Evolutionary conservation across 257 asterid genomes (phyloP), one percentile per base, ranked within the genome.

Genomic region (Cynanchum wilfordii): DNA sequence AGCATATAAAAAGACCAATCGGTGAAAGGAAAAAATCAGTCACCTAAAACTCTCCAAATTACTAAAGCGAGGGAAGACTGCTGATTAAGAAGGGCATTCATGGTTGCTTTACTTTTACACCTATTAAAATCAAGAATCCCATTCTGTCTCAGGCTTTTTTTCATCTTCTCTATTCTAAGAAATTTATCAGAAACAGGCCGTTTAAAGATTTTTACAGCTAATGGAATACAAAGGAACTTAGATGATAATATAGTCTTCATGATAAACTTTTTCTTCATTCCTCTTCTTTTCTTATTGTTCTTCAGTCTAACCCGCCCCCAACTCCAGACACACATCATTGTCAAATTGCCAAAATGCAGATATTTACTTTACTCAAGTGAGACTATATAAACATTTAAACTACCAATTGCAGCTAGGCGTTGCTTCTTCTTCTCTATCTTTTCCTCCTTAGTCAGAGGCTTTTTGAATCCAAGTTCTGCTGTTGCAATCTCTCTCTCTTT

Each of bases 331-430:
- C n/a, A 17, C 49, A 33, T 19, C 15, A 36, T 25, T 63, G 49
- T 63, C 62, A 60, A 29, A 27, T 25, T 72, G n/a, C 33, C 70
- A 9, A 77, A 25, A 1, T 17, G 45, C 49, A 15, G n/a, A 22
- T 51, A 8, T 4, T 33, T 40, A 33, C 8, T 20, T 63, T 47
- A 33, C 49, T 33, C 33, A 16, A 75, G 56, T 57, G 70, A 76
- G 19, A 54, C 66, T 47, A 33, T 67, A 62, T 38, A 67, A 65
- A 16, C 38, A 79, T 76, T 42, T 42, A 50, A 76, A 60, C 76
- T 89, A 92, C 98, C 98, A 72, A 92, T 92, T 79, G 96, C 98
- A 84, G 98, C 96, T 55, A 92, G 85, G 5, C 98, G 95, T 75
- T 92, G 96, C 86, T 89, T 89, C 87, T 88, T 92, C 82, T 88